Evolutionary conservation across 352 stramenopile genomes (phyloP).

Genomic region (Sclerospora graminicola): DNA sequence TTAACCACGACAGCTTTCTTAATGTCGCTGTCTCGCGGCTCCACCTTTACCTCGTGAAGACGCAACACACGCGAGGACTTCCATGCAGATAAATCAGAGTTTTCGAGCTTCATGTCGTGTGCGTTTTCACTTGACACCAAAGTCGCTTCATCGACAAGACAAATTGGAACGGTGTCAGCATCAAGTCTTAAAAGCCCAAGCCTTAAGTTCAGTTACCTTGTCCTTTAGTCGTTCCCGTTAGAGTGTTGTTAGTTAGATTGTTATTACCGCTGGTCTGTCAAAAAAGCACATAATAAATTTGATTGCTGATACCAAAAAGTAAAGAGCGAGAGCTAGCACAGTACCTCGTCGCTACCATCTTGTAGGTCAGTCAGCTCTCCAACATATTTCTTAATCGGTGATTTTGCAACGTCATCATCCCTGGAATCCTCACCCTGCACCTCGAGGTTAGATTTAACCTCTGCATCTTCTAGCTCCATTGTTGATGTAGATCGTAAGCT

Average conservation of each 20-base stretch:
- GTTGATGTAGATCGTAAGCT: conserved; percentile 24
- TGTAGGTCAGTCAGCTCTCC: conserved; percentile 8
- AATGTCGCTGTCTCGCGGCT: conserved; percentile 17
- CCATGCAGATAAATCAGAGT: conserved; percentile 12
- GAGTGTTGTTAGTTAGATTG: conserved; percentile 18
- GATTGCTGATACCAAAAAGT: background rate
- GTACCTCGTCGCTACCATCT: conserved; percentile 13
- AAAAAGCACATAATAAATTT: background rate
- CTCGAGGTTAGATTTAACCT: conserved; percentile 8
- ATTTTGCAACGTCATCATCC: conserved; percentile 2
- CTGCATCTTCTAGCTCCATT: conserved; percentile 12
- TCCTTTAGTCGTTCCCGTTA: conserved; percentile 3
- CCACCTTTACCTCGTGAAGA: conserved; percentile 15
- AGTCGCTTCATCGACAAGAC: conserved; percentile 4
- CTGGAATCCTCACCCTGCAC: conserved; percentile 7
- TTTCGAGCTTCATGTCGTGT: background rate
- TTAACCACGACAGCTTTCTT: conserved; percentile 36
- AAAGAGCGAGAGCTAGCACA: background rate
- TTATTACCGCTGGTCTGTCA: conserved; percentile 13
- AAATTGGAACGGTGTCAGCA: conserved; percentile 2
- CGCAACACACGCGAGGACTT: conserved; percentile 22
- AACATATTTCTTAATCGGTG: conserved; percentile 12
- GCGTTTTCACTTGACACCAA: conserved; percentile 4
- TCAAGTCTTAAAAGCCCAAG: background rate
- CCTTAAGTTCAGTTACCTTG: conserved; percentile 5